These are phyloP conservation scores for Suillus decipiens DNA, from an alignment of 768 basidiomycete genomes.

Conservation along the genomic window DNA sequence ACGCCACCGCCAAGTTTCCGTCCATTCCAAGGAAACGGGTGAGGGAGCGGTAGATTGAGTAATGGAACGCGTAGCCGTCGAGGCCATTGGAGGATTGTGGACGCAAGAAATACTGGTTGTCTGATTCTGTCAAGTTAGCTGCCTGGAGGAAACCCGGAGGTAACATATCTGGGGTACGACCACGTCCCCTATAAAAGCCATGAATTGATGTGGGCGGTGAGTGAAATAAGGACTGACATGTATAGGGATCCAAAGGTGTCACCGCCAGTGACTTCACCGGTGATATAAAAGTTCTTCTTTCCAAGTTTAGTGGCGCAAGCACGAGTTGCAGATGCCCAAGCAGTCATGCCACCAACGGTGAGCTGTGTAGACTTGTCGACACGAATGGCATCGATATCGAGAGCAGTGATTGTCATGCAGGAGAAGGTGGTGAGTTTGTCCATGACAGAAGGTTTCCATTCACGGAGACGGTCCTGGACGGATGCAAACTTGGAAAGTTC, in stretches of 20 bases:
- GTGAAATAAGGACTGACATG: conserved; percentile 49
- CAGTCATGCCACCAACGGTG: conserved; percentile 75
- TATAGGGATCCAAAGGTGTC: conserved; percentile 88
- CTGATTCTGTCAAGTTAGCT: conserved; percentile 58
- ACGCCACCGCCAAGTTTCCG: conserved; percentile 89
- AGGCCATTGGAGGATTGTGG: conserved; percentile 59
- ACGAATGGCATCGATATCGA: conserved; percentile 93
- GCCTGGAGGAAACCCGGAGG: conserved; percentile 72
- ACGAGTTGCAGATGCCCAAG: conserved; percentile 75
- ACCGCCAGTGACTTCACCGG: conserved; percentile 94
- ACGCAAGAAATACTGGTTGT: conserved; percentile 82
- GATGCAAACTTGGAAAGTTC: conserved; percentile 94
- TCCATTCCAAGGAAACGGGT: conserved; percentile 94
- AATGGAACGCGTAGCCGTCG: conserved; percentile 89
- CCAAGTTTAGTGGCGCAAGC: conserved; percentile 69
- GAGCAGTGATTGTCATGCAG: conserved; percentile 83
- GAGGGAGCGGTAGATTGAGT: conserved; percentile 87
- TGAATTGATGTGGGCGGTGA: conserved; percentile 2
- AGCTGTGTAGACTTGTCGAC: conserved; percentile 95
- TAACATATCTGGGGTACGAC: conserved; percentile 72
- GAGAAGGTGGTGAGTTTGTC: conserved; percentile 75
- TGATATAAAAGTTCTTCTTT: conserved; percentile 88
- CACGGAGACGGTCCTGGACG: conserved; percentile 92
- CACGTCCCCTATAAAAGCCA: conserved; percentile 65
- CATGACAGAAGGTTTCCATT: conserved; percentile 85